Base-by-base conservation (phyloP, 306 rosid genomes). In the Castanea mollissima region DNA sequence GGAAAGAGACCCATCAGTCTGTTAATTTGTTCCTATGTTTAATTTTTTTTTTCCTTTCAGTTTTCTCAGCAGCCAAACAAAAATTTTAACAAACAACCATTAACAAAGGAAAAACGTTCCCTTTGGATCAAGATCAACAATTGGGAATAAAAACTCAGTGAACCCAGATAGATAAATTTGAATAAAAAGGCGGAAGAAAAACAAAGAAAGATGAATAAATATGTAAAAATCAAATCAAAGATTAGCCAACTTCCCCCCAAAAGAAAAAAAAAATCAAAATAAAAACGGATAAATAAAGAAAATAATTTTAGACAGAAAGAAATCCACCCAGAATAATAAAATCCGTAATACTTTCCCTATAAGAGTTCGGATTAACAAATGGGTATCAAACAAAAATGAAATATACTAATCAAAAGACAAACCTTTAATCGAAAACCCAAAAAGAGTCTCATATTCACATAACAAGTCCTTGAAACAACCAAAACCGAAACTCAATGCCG, bases 401-500 rank as follows among this genome's bases (percentile, higher is more conserved):
- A 15, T 0, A 49, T 49, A 12, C 52, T 49, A 49, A 10, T 49
- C 54, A 10, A 10, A 23, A 2, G 15, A 10, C 54, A 49, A 3
- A 49, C 54, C 54, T 2, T 49, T 49, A 49, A 49, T 49, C 18
- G 13, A 31, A 63, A 63, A 29, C 44, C 29, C 5, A 25, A 25
- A 76, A 58, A 1, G 9, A 29, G 55, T 23, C 44, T 58, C 55
- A 72, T 55, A 6, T 14, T 15, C 32, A 49, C 68, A 18, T 27
- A 23, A 85, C 55, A 86, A 90, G 41, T 90, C 96, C 15, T 92
- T 52, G 25, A 67, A 67, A 25, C 71, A 32, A 18, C 25, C 46
- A 15, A 10, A 67, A 34, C 21, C 51, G 52, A 67, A 87, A 41
- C 84, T 92, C 73, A 90, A 79, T 80, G 90, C 79, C 5, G 78